Conservation (phyloP, 2,329 filamentous ascomycete genomes). For the Ophiostoma triangulosporum region DNA sequence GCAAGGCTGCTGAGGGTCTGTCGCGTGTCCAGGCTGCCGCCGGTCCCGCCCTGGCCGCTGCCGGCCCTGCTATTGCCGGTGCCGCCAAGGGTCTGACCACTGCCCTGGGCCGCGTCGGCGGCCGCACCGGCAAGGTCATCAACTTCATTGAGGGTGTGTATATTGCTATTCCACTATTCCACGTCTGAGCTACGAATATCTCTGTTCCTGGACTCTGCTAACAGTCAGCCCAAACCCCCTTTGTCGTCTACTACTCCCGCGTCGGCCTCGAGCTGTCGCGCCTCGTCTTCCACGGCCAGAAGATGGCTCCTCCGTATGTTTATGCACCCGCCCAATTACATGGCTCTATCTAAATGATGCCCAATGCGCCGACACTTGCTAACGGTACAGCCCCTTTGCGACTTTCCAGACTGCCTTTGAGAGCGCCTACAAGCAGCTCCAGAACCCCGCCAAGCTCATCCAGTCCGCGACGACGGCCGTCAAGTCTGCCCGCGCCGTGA, state of each 20-base stretch:
- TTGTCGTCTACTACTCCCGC: conserved; percentile 80
- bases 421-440: conserved; percentile 54
- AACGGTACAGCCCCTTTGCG: conserved; percentile 47
- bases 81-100: conserved; percentile 54
- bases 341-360: not conserved
- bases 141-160: conserved; percentile 74
- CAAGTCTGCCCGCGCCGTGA: conserved; percentile 51
- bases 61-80: conserved; percentile 61
- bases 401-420: conserved; percentile 83
- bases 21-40: conserved; percentile 70
- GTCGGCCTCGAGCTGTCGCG: conserved; percentile 79
- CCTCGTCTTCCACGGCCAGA: conserved; percentile 75
- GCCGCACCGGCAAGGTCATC: conserved; percentile 67
- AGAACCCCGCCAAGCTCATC: conserved; percentile 51
- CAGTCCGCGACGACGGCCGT: conserved; percentile 27
- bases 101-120: conserved; percentile 65
- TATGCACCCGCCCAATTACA: not conserved
- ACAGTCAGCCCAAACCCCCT: conserved; percentile 62
- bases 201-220: not conserved
- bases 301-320: conserved; percentile 92
- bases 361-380: not conserved
- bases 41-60: conserved; percentile 62
- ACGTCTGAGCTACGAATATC: too few relatives aligned
- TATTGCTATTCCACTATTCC: not conserved
- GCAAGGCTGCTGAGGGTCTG: conserved; percentile 70